Evolutionary conservation across 2,329 filamentous ascomycete species (phyloP), one percentile per base, ranked within the genome.

Genomic region (Hymenoscyphus albidus): DNA sequence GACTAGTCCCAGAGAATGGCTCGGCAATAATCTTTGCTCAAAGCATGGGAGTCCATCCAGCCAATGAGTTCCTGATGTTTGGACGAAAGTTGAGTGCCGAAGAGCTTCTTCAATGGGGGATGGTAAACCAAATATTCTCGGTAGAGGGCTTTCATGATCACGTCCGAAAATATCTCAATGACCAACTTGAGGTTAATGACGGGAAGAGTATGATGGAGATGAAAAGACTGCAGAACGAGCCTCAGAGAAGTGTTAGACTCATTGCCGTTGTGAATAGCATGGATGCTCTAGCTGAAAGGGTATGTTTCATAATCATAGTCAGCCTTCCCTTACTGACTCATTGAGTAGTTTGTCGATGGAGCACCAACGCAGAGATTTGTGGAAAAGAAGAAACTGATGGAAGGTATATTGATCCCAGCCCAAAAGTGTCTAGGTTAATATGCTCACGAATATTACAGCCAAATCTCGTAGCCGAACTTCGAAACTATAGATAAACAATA

Each of bases 1-100:
- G 77, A 0, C 74, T 83, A 0, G 81, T 83, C 0, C 81, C 81
- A 0, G 81, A 83, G 62, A 78, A 80, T 66, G 81, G 81, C 0
- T 80, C 78, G 0, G 78, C 80, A 0, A 72, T 79, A 27, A 78
- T 75, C 13, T 79, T 82, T 64, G 75, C 80, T 0, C 79, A 82
- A 67, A 76, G 75, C 55, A 81, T 83, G 59, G 81, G 81, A 32
- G 77, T 81, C 5, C 81, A 81, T 66, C 80, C 81, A 58, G 76
- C 81, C 0, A 83, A 83, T 67, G 81, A 83, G 68, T 80, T 83
- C 65, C 74, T 83, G 16, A 82, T 83, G 80, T 81, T 83, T 64
- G 81, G 81, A 2, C 75, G 78, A 18, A 80, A 82, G 59, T 62
- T 82, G 2, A 74, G 71, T 1, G 78, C 77, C 1, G 68, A 79